These are phyloP conservation scores for Trichoderma semiorbis DNA, from an alignment of 2,329 filamentous ascomycete genomes.

Conservation along the genomic window DNA sequence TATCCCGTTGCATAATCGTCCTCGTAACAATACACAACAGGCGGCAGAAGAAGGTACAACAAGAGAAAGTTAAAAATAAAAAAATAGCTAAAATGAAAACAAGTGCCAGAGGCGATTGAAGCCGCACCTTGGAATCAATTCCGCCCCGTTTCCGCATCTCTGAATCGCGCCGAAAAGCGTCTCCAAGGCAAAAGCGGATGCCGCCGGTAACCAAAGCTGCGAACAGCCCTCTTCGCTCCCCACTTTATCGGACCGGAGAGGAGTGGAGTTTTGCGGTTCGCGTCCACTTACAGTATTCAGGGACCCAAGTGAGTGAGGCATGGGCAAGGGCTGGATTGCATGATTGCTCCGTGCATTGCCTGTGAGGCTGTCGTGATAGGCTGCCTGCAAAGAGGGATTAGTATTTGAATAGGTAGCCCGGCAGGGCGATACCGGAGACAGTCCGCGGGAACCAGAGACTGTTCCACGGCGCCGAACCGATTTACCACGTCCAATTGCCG, in stretches of 20 bases:
- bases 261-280: background rate
- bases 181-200: constrained; percentile 6
- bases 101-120: constrained; percentile 2
- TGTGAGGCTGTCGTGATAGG: background rate
- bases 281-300: background rate
- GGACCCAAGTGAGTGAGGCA: background rate
- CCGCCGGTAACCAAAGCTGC: constrained; percentile 15
- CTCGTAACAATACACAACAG: background rate
- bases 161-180: background rate
- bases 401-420: background rate
- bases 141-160: constrained; percentile 14
- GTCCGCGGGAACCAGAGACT: background rate
- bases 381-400: background rate
- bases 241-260: constrained; percentile 16
- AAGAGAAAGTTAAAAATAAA: background rate
- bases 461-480: background rate
- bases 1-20: background rate
- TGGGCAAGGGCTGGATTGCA: background rate
- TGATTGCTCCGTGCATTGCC: background rate
- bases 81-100: background rate
- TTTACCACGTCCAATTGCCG: background rate
- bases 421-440: background rate
- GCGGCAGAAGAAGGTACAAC: background rate
- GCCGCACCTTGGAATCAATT: constrained; percentile 19
- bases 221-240: background rate